phyloP scores from a whole-genome alignment of 345 rosid genomes.

The Eucalyptus brandiana region DNA sequence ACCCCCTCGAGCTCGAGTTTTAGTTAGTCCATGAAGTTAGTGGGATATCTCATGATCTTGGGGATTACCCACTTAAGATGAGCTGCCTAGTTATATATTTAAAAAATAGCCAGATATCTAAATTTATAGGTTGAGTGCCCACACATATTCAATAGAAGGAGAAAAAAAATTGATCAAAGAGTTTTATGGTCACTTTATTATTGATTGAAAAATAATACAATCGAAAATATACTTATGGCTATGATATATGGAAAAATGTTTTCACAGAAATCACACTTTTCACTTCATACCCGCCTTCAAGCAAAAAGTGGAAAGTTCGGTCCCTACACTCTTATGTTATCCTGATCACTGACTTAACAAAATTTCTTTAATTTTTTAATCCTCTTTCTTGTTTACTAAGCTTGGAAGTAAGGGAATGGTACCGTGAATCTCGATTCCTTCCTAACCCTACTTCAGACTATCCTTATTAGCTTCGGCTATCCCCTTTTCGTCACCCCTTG shows the following conservation, averaged over 20 bases:
- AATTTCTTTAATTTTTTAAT: too few species aligned
- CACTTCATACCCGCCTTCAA: not conserved
- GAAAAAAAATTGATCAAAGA: too few species aligned
- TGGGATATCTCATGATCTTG: not conserved
- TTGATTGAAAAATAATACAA: not conserved
- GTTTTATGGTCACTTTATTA: not conserved
- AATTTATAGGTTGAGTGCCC: not conserved
- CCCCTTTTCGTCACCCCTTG: not conserved
- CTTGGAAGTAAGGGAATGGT: not conserved
- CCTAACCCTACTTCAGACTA: not conserved
- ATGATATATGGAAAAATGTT: not conserved
- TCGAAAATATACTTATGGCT: not conserved
- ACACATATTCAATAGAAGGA: too few species aligned
- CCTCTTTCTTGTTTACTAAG: not conserved
- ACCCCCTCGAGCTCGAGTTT: not conserved
- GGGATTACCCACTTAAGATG: not conserved
- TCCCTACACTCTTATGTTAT: not conserved
- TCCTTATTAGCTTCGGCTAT: not conserved
- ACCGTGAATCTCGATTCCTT: not conserved
- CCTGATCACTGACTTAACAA: rapidly evolving
- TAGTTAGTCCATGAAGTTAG: not conserved
- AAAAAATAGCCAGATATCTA: too few species aligned
- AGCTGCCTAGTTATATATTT: not conserved
- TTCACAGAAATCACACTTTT: too few species aligned
- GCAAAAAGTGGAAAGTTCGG: not conserved